These are phyloP conservation scores for Nicotiana obtusifolia DNA, from an alignment of 257 asterid genomes.

Conservation along the genomic window DNA sequence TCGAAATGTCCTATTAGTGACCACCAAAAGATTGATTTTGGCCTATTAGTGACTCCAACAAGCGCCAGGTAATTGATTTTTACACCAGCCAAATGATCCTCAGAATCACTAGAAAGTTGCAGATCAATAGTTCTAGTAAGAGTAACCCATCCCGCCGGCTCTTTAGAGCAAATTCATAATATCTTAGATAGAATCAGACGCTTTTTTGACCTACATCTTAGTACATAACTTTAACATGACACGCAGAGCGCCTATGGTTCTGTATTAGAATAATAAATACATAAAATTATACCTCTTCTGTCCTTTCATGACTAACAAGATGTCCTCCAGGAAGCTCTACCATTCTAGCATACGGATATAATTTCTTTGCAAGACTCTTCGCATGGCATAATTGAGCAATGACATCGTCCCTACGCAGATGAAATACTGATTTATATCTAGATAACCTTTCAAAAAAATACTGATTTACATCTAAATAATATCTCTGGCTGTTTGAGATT, in stretches of 20 bases:
- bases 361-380: constrained; percentile 67
- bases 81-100: not conserved
- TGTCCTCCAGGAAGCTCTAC: constrained; percentile 96
- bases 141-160: not conserved
- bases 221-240: not conserved
- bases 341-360: constrained; percentile 85
- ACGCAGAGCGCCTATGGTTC: not conserved
- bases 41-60: not conserved
- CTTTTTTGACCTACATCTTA: not conserved
- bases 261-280: not conserved
- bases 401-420: constrained; percentile 59
- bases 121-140: not conserved
- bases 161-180: not conserved
- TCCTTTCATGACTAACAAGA: constrained; percentile 91
- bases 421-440: constrained; percentile 1
- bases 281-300: constrained; percentile 63
- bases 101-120: not conserved
- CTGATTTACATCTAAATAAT: not conserved
- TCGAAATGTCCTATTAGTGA: not conserved
- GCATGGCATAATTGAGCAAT: constrained; percentile 96
- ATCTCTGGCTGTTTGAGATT: not conserved
- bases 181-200: not conserved
- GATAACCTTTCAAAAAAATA: not conserved
- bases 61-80: not conserved
- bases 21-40: not conserved